A percentile compares a stretch with the other conserved stretches of the same genome.
Conservation (phyloP, 2,329 filamentous ascomycete species). For the Alternaria dauci region DNA sequence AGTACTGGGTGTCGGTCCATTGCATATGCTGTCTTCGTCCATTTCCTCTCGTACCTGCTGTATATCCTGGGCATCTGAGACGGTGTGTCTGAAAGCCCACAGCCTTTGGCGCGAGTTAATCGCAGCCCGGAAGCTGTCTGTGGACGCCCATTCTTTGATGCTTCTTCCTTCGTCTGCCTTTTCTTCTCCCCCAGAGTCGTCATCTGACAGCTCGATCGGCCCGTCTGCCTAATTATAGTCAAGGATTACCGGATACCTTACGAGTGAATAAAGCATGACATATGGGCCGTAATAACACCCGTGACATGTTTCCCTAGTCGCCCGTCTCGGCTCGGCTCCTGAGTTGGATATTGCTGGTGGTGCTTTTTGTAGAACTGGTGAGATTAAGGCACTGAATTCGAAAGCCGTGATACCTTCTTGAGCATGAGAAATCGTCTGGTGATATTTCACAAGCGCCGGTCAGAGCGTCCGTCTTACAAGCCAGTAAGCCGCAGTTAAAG, state of each 20-base stretch:
- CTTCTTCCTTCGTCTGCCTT: too few species aligned
- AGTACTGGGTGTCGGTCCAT: too few species aligned
- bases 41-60: too few species aligned
- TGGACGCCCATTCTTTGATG: too few species aligned
- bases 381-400: background rate
- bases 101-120: too few species aligned
- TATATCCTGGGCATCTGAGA: too few species aligned
- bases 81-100: too few species aligned
- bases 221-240: background rate
- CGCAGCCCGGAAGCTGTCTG: too few species aligned
- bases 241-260: background rate
- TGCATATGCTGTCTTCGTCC: too few species aligned
- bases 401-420: background rate
- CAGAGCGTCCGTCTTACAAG: background rate
- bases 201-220: too few species aligned
- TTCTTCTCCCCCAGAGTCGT: too few species aligned
- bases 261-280: conserved; percentile 4
- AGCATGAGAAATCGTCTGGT: background rate
- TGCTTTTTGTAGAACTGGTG: background rate
- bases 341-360: background rate
- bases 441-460: background rate
- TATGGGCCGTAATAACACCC: background rate
- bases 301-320: background rate
- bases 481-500: conserved; percentile 1
- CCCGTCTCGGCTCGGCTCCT: background rate